Base-by-base conservation (phyloP, 2,329 filamentous ascomycete species). In the Drechslerella coelobrocha region DNA sequence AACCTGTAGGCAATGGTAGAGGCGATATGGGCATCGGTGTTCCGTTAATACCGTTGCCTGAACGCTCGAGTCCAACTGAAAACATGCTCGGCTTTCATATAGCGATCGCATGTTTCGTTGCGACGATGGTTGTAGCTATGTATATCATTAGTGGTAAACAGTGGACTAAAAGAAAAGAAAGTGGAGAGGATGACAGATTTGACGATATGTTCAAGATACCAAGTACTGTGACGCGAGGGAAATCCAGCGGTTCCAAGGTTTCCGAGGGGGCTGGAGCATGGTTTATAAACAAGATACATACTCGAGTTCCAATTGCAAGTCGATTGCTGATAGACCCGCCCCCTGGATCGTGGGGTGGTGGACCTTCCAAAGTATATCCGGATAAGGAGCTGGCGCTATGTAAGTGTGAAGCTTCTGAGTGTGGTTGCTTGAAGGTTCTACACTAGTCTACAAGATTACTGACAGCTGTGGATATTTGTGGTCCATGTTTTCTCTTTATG, bases 101-200 rank as follows among this genome's bases (percentile, higher is more conserved):
- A 24, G 1, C 43, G 5, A 17, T 56, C 21, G 52, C n/a, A 12
- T n/a, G 47, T 17, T 4, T 56, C 2, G 19, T 52, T 2, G 8
- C 31, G 4, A 2, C 47, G 2, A 6, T 56, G 2, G 37, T 63
- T 19, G 21, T 51, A 1, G 2, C 10, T 0, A 26, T 39, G 3
- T 63, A 31, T n/a, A n/a, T 63, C 10, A 1, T 63, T 9, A 43
- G 41, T 3, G 50, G 41, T 4, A 47, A 31, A 9, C 51, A 54
- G 29, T 23, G 31, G 14, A 17, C n/a, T 6, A 54, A 14, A 34
- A 39, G 50, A 53, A 37, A 37, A 23, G 23, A n/a, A 2, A 10
- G 47, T 39, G 27, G 41, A 54, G 39, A 29, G 23, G 8, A 39
- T 14, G 27, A 1, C 2, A 34, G 31, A 37, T 19, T 53, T 53